Evolutionary conservation across 177 flowering plant species (phyloP), one percentile per base, ranked within the genome.

Genomic region (Vitis hybrid): DNA sequence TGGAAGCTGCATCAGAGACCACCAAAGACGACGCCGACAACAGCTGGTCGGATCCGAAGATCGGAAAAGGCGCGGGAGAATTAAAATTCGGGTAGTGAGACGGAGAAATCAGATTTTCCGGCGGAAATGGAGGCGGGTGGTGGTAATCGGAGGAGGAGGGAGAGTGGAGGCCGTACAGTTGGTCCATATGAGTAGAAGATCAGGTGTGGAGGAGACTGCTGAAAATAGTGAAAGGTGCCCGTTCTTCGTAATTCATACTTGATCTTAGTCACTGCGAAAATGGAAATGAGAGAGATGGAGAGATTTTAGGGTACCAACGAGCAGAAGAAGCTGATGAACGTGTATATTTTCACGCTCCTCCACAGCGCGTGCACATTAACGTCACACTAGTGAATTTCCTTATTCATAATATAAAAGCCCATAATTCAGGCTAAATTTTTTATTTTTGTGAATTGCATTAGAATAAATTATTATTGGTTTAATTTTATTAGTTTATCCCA

Each of bases 251-350:
- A 33, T 33, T 33, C 45, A 6, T 6, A 6, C 45, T 33, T 33
- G 45, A 33, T 33, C 45, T 33, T 33, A 33, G 45, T 33, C 6
- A 33, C 45, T 33, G 45, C 45, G 7, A 33, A 39, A 22, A 64
- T 19, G 11, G 22, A 65, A 16, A 51, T 22, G 68, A 65, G 58
- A 19, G 33, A 53, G 19, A 12, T 5, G 15, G 12, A 33, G 45
- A 33, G 77, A 75, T 72, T 81, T 80, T 80, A 79, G 86, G 80
- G 84, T 82, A 82, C 82, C 80, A 78, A 78, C 82, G 75, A 80
- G 69, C 61, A 66, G 69, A 63, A 71, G 39, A n/a, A 15, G n/a
- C 56, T 11, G 14, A 12, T 19, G 9, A 39, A 14, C 51, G 31
- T 53, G 13, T 33, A 33, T 33, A 6, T 33, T 33, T 33, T 33